Evolutionary conservation across 371 early-diverging fungal genomes (phyloP).

Genomic region (Blakeslea trispora): DNA sequence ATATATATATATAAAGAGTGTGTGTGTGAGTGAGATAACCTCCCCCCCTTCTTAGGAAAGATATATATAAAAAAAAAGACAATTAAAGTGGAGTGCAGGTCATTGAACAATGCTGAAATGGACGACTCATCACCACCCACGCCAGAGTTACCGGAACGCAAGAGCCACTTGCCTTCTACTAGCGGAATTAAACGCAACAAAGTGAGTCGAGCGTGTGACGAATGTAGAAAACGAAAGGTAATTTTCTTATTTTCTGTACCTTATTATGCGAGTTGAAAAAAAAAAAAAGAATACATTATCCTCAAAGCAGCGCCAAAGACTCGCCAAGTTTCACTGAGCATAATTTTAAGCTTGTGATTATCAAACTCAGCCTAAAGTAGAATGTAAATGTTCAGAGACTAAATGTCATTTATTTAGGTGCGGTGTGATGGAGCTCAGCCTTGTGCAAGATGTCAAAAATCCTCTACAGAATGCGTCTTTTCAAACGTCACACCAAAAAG

Average conservation of each 20-base stretch:
- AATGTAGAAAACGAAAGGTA: constrained; percentile 54
- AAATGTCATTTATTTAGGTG: constrained; percentile 29
- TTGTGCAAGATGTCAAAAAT: constrained; percentile 44
- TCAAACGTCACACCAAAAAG: constrained; percentile 42
- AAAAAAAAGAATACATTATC: too few relatives aligned
- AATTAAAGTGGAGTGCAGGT: constrained; percentile 6
- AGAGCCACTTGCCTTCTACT: constrained; percentile 25
- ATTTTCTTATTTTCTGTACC: constrained; percentile 3
- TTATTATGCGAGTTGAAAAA: neutral
- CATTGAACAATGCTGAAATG: constrained; percentile 34
- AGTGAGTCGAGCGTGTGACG: constrained; percentile 51
- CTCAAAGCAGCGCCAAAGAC: constrained; percentile 5
- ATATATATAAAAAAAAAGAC: neutral
- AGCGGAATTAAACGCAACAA: constrained; percentile 42
- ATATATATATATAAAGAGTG: neutral
- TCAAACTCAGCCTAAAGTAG: constrained; percentile 11
- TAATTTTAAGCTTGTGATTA: constrained; percentile 3
- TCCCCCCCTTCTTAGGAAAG: neutral
- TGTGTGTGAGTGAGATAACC: too few relatives aligned
- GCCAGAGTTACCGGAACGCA: constrained; percentile 35
- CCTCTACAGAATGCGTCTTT: constrained; percentile 43
- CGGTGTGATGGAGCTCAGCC: constrained; percentile 55
- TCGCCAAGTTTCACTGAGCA: constrained; percentile 44
- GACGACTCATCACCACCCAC: constrained; percentile 37
- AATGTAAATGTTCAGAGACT: neutral